Conservation (phyloP, 371 early-diverging fungal genomes). For the Umbelopsis sp. region DNA sequence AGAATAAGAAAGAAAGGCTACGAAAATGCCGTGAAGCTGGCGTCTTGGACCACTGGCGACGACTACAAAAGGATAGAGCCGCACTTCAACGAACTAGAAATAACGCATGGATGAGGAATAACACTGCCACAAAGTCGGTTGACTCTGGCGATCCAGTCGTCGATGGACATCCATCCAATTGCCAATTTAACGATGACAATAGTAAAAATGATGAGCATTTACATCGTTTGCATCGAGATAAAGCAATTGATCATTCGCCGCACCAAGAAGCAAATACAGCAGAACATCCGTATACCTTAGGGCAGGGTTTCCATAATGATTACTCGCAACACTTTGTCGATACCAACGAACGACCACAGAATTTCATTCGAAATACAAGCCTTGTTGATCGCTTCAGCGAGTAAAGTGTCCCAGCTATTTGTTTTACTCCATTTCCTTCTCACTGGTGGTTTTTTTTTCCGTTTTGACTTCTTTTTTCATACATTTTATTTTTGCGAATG, state of each 20-base stretch:
- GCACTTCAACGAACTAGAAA: background rate
- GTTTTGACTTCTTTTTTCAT: no score
- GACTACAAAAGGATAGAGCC: background rate
- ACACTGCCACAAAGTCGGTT: no score
- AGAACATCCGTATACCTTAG: background rate
- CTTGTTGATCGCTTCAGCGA: constrained; percentile 45
- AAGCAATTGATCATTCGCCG: background rate
- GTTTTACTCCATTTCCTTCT: no score
- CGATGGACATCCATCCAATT: no score
- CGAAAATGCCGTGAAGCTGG: constrained; percentile 6
- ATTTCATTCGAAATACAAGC: constrained; percentile 47
- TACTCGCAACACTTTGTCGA: constrained; percentile 51
- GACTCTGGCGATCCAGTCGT: no score
- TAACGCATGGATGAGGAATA: no score
- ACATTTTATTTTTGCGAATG: no score
- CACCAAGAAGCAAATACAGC: background rate
- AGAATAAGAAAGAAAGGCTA: background rate
- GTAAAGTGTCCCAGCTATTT: background rate
- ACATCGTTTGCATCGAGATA: no score
- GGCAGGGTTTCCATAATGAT: constrained; percentile 37
- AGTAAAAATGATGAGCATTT: no score
- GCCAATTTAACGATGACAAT: no score
- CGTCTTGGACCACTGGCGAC: constrained; percentile 9
- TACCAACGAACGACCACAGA: constrained; percentile 50
- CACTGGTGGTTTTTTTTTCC: no score